A percentile compares a stretch with the other conserved stretches of the same genome.
Conservation (phyloP, 305 asterid species). For the Rubia balearica region DNA sequence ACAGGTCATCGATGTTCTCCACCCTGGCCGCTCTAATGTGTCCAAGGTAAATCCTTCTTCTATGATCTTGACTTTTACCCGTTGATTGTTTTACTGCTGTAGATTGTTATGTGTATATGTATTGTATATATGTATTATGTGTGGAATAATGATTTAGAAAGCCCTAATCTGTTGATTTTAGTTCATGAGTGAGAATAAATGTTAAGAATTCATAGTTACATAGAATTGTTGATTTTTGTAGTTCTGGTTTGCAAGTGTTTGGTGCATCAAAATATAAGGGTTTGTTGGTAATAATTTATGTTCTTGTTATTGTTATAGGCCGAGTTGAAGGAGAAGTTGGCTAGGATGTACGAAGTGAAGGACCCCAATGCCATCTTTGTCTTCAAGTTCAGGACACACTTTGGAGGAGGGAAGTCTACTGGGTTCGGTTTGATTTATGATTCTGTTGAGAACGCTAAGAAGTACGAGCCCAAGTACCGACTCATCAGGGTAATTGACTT, state of each 20-base stretch:
- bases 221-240: not conserved
- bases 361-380: slow-evolving; percentile 27
- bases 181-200: no score
- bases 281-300: not conserved
- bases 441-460: slow-evolving; percentile 27
- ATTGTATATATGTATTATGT: not conserved
- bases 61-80: not conserved
- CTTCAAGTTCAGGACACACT: slow-evolving; percentile 29
- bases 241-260: not conserved
- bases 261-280: not conserved
- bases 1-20: slow-evolving; percentile 29
- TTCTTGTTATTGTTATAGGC: slow-evolving; percentile 6
- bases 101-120: not conserved
- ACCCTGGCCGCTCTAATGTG: slow-evolving; percentile 28
- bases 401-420: slow-evolving; percentile 31
- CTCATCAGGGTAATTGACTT: slow-evolving; percentile 22
- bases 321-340: slow-evolving; percentile 25
- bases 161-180: no score
- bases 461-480: slow-evolving; percentile 23
- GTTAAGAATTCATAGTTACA: not conserved
- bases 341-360: slow-evolving; percentile 25
- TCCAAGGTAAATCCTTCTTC: slow-evolving; percentile 16
- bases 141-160: not conserved
- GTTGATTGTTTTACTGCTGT: not conserved
- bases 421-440: slow-evolving; percentile 28